Evolutionary conservation across 345 rosid genomes (phyloP).

Genomic region (Salix purpurea): DNA sequence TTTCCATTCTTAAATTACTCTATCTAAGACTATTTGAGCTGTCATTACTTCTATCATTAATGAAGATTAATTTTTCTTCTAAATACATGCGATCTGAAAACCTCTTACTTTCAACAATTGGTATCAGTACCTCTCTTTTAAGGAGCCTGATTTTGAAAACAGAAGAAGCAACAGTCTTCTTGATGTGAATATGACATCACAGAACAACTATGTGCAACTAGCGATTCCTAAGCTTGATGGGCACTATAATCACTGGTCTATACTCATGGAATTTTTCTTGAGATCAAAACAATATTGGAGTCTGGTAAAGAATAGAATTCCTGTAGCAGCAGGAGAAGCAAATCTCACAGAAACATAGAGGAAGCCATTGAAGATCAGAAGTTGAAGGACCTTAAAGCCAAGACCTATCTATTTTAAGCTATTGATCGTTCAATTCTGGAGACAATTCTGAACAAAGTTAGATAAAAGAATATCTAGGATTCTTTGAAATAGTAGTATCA

Average conservation of each 20-base stretch:
- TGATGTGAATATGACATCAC: not conserved
- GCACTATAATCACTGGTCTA: not conserved
- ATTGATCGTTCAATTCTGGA: not conserved
- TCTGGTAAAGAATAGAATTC: not conserved
- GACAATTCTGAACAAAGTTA: not conserved
- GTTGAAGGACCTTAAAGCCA: not conserved
- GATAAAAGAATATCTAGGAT: not conserved
- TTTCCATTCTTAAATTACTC: not conserved
- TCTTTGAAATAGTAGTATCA: not conserved
- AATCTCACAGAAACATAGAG: not conserved
- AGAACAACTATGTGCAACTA: not conserved
- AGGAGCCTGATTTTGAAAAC: not conserved
- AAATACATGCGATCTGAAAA: no score
- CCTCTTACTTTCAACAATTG: not conserved
- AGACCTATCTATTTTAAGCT: not conserved
- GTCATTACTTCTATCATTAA: not conserved
- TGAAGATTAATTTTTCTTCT: not conserved
- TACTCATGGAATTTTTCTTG: not conserved
- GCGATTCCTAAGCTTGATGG: not conserved
- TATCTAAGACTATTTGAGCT: not conserved
- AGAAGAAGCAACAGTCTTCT: no score
- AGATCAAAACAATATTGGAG: conserved; percentile 2
- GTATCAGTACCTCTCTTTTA: not conserved
- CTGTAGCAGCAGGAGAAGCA: not conserved
- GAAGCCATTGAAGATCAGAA: not conserved